These are phyloP conservation scores for Taxillus chinensis DNA, from an alignment of 164 flowering plant genomes.

Conservation along the genomic window DNA sequence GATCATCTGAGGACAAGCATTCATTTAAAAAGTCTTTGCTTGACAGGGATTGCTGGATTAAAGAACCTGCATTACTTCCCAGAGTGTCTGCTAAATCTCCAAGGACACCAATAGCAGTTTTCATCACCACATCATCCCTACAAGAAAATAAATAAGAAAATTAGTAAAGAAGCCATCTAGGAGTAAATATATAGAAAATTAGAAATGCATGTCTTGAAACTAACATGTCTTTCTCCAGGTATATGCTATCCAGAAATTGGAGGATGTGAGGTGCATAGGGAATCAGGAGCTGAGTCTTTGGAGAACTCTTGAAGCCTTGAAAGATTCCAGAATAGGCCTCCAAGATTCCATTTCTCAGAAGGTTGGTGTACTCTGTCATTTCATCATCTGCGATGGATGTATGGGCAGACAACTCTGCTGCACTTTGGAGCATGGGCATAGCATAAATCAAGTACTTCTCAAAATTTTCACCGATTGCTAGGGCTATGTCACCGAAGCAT, in stretches of 20 bases:
- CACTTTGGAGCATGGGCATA: constrained; percentile 66
- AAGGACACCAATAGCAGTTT: constrained; percentile 76
- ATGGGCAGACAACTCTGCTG: constrained; percentile 52
- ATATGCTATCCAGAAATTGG: constrained; percentile 60
- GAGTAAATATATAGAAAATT: neutral
- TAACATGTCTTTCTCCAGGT: constrained; percentile 66
- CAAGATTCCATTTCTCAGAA: constrained; percentile 60
- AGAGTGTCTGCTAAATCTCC: constrained; percentile 88
- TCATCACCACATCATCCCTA: constrained; percentile 83
- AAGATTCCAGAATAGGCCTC: constrained; percentile 74
- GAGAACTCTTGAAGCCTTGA: constrained; percentile 70
- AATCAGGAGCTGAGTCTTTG: constrained; percentile 50
- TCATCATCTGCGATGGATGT: constrained; percentile 49
- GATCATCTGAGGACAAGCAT: constrained; percentile 75
- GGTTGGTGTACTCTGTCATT: constrained; percentile 51
- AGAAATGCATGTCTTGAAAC: constrained; percentile 8
- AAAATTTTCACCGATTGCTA: constrained; percentile 62
- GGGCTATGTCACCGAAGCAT: constrained; percentile 64
- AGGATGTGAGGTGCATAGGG: constrained; percentile 56
- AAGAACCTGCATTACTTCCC: constrained; percentile 61
- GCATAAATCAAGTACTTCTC: constrained; percentile 61
- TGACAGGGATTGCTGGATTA: constrained; percentile 62
- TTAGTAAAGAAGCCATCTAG: constrained; percentile 1
- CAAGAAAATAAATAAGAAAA: neutral
- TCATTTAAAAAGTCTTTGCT: constrained; percentile 67